Base-by-base conservation (phyloP, 495 filamentous ascomycete species). In the Hyaloscypha hepaticicola region DNA sequence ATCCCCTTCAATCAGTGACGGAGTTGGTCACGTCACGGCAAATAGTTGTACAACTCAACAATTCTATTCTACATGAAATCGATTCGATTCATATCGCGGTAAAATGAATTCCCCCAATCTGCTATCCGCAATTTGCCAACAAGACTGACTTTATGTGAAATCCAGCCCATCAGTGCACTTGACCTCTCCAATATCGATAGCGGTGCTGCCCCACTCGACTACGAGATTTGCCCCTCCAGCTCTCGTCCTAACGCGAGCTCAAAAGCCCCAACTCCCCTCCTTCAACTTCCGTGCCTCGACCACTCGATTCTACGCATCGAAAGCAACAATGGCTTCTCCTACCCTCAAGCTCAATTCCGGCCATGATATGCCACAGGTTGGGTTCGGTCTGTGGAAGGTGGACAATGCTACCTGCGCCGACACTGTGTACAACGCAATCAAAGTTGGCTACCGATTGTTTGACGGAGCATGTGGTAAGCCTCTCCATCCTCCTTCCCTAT, bases 401-500 rank as follows among this genome's bases (percentile, higher is more conserved):
- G 87, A 87, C 77, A 91, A 89, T 65, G 83, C 85, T 38, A 88
- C 86, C 57, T 87, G 85, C 73, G 86, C 91, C 71, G 88, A 94
- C 71, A 86, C 85, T 69, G 87, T 96, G 69, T 95, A 96, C 80
- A 85, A 93, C 63, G 92, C 92, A 70, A 94, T 96, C 81, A 95
- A 95, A 78, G 79, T 85, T 29, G 92, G 92, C 27, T 96, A 96
- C 79, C 83, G 92, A 63, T 82, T 93, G 38, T 91, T 96, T 66
- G 92, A 96, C 68, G 92, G 92, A 68, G 92, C 92, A 63, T 90
- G 87, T 74, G 92, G 90, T 93, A 82, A 68, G 83, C 53, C 45
- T 55, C 45, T 27, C 53, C 11, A 25, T 21, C 4, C 24, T 53
- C 27, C n/a, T 2, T 19, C 26, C 29, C 19, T 28, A 3, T 29